Conservation (phyloP, 1,284 basidiomycete genomes). For the Tilletia walkeri region DNA sequence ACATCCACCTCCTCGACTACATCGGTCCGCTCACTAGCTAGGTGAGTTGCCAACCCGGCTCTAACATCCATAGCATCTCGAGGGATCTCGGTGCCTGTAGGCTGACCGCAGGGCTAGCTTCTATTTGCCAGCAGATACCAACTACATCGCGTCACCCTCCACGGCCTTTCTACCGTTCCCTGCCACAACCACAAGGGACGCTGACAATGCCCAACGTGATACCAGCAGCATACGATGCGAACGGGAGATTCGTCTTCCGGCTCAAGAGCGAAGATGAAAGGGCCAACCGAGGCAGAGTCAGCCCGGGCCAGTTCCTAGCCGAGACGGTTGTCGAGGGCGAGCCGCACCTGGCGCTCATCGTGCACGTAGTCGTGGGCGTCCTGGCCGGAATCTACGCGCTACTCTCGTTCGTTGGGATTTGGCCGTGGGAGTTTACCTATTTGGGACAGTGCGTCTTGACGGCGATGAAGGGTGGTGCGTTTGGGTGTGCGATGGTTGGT, state of each 20-base stretch:
- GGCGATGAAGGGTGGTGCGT: not conserved
- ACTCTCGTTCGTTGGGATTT: not conserved
- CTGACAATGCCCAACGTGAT: not conserved
- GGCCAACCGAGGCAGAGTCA: not conserved
- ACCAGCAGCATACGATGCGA: not conserved
- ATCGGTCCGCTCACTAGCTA: too few species aligned
- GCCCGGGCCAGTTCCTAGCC: not conserved
- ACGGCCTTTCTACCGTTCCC: too few species aligned
- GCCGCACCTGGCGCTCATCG: not conserved
- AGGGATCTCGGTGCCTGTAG: too few species aligned
- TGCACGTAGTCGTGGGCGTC: not conserved
- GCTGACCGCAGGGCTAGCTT: too few species aligned
- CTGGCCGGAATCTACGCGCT: not conserved
- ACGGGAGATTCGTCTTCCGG: slow-evolving; percentile 15
- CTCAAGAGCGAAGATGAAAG: slow-evolving; percentile 3
- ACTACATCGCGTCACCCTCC: too few species aligned
- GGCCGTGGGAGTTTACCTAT: not conserved
- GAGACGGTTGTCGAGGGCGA: not conserved
- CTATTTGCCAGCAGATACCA: too few species aligned
- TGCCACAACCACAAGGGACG: too few species aligned
- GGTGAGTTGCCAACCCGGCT: too few species aligned
- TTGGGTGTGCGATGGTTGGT: not conserved
- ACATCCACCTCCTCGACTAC: too few species aligned
- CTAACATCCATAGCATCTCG: too few species aligned
- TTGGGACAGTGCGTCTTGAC: not conserved